Evolutionary conservation across 2,329 filamentous ascomycete species (phyloP), one percentile per base, ranked within the genome.

Genomic region (Coniochaeta sp.): DNA sequence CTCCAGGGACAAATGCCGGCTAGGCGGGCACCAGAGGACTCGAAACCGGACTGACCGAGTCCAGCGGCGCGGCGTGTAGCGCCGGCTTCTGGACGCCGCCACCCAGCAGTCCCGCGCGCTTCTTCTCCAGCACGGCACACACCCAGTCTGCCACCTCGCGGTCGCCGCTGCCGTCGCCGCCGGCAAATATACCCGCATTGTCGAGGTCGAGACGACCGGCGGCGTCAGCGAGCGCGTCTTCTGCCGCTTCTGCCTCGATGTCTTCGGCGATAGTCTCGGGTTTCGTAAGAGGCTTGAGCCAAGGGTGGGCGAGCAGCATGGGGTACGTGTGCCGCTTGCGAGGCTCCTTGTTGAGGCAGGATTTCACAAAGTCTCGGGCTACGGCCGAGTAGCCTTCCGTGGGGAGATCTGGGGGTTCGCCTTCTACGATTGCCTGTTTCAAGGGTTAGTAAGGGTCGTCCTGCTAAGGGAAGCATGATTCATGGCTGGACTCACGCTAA

Each of bases 251-350:
- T 47, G 71, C 72, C 61, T 74, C 69, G 22, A 71, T 71, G 62
- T 75, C 69, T 67, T 75, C 70, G 55, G 69, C 60, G 63, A 74
- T 71, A 42, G 70, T 69, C 67, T 68, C 66, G n/a, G 68, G 67
- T 58, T 68, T 65, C 22, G 66, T 64, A 63, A 63, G 70, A 62
- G 63, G 66, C 68, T 63, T 82, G 5, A 99, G 81, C 95, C 95
- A 99, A 30, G 90, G 86, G 70, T 98, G 93, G 68, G 91, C 86
- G 12, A 99, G 81, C 5, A 99, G 83, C 81, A 91, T 92, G 58
- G 89, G 86, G 71, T 99, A 99, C 0, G 90, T 95, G n/a, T 93
- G 93, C n/a, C 95, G 87, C 62, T 96, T 84, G 66, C 90, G 90
- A 9, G 95, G 91, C 24, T 91, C 89, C 74, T 99, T 99, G 79